Percentiles rank a stretch among this genome's conserved stretches.
Evolutionary conservation across 805 yeast species (phyloP).

Genomic region (Ogataea philodendri): DNA sequence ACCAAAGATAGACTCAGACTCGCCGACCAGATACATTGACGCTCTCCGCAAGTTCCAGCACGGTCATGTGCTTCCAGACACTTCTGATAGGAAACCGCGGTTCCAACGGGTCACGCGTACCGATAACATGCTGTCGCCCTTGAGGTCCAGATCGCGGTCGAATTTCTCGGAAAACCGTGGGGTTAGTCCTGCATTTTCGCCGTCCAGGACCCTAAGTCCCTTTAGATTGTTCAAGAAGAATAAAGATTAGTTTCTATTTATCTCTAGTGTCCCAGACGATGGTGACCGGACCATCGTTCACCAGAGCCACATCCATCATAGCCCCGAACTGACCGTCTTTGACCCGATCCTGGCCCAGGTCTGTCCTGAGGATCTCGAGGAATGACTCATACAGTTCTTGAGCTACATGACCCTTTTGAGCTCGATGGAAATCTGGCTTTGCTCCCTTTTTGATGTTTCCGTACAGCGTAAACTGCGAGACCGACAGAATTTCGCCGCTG

Average conservation of each 20-base stretch:
- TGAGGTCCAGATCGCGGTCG: slow-evolving; percentile 24
- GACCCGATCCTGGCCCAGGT: slow-evolving; percentile 64
- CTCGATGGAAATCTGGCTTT: slow-evolving; percentile 91
- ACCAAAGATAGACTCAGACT: neutral
- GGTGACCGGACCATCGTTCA: slow-evolving; percentile 94
- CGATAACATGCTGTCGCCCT: slow-evolving; percentile 21
- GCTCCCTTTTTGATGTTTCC: slow-evolving; percentile 87
- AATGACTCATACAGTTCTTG: slow-evolving; percentile 51
- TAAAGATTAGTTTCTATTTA: slow-evolving; percentile 16
- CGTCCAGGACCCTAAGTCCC: slow-evolving; percentile 33
- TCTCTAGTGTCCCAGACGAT: slow-evolving; percentile 73
- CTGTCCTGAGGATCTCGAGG: slow-evolving; percentile 42
- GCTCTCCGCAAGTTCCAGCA: slow-evolving; percentile 5
- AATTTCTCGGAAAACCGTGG: slow-evolving; percentile 32
- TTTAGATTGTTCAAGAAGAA: slow-evolving; percentile 27
- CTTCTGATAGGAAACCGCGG: slow-evolving; percentile 21
- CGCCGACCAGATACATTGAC: slow-evolving; percentile 2
- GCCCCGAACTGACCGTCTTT: slow-evolving; percentile 93
- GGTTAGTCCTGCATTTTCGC: slow-evolving; percentile 33
- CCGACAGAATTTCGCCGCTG: slow-evolving; percentile 73
- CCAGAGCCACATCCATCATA: slow-evolving; percentile 90
- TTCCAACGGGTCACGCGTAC: slow-evolving; percentile 24
- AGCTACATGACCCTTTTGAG: slow-evolving; percentile 75
- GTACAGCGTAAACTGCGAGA: slow-evolving; percentile 89
- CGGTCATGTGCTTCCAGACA: slow-evolving; percentile 3